Base-by-base conservation (phyloP, 139 green algal species). In the Micromonas pusilla region DNA sequence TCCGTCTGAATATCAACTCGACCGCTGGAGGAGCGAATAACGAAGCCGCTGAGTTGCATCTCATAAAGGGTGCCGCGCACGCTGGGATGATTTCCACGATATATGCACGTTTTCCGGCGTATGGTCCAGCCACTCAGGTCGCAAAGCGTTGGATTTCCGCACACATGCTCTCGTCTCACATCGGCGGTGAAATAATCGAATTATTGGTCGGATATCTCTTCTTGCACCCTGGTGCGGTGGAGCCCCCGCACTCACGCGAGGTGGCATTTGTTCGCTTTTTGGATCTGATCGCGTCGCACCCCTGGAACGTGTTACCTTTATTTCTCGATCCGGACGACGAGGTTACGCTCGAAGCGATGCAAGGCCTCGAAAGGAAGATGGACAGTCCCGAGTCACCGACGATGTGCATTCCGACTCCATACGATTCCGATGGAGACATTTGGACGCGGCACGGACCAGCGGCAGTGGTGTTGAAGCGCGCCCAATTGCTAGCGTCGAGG, bases 91-190 rank as follows among this genome's bases (percentile, higher is more conserved):
- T 75, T 34, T 34, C 68, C 33, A 62, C 68, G 2, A 63, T 75
- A 62, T 38, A 34, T 1, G 37, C 68, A 34, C 28, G 68, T 19
- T 75, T 75, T 63, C 68, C 68, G 33, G 53, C 30, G 37, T 75
- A 39, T 39, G 68, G 37, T 36, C 21, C 30, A 19, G 36, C 68
- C 16, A 62, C 38, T 25, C 68, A 75, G 26, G 23, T 75, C 21
- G 37, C 33, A 1, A 75, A 75, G 31, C 36, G 68, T 2, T 75
- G 68, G 68, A 63, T 63, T 36, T 38, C 68, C 1, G 37, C 37
- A n/a, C 68, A 75, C 68, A 75, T 75, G 68, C 53, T 75, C 30
- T 60, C 68, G 37, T 36, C 68, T n/a, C 68, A 75, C 30, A 32
- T 75, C 62, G 20, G 34, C 0, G 68, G 62, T 63, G 68, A 75